Conservation (phyloP, 2,329 filamentous ascomycete species). For the Blastomyces gilchristii region DNA sequence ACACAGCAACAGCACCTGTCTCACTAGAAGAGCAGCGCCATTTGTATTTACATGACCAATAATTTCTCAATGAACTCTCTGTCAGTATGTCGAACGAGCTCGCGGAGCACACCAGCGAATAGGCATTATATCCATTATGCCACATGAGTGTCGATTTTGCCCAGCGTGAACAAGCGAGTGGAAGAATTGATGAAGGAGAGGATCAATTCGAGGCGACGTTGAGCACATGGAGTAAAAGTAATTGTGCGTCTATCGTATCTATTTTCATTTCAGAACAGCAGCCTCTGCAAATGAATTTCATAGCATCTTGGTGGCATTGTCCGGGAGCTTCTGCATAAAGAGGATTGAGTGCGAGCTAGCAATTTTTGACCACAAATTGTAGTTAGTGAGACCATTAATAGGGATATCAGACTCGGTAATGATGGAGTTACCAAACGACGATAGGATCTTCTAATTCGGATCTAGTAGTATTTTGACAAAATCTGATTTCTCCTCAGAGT, state of each 20-base stretch:
- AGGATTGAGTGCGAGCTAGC: too few species aligned
- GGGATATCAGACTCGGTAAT: too few species aligned
- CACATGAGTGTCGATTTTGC: not conserved
- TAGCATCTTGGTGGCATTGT: too few species aligned
- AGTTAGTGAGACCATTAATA: too few species aligned
- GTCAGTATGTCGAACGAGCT: not conserved
- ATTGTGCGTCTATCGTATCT: not conserved
- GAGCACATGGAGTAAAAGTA: not conserved
- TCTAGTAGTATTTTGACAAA: not conserved
- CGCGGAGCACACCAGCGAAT: not conserved
- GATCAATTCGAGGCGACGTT: not conserved
- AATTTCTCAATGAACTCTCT: not conserved
- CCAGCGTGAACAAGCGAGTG: not conserved
- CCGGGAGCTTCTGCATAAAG: too few species aligned
- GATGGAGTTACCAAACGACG: too few species aligned
- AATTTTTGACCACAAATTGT: too few species aligned
- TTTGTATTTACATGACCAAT: not conserved
- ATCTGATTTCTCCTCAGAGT: not conserved
- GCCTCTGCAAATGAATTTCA: too few species aligned
- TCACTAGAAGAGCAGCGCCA: not conserved
- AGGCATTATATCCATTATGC: not conserved
- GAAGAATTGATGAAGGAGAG: not conserved
- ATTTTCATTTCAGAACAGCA: too few species aligned
- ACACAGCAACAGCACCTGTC: not conserved
- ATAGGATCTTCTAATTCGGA: not conserved